phyloP scores from a whole-genome alignment of 257 asterid genomes.

The Nicotiana knightiana region DNA sequence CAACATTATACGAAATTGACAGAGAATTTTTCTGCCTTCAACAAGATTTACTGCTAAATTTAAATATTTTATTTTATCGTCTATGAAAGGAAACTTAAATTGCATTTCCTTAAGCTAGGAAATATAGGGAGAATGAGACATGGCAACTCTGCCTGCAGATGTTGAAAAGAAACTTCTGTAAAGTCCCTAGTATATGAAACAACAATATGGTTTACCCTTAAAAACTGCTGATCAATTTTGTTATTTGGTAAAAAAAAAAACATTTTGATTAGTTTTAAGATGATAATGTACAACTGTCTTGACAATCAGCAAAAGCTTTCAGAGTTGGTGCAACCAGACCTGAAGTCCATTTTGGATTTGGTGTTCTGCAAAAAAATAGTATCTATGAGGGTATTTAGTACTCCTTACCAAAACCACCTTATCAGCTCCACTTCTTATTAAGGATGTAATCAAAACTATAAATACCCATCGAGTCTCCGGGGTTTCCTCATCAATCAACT shows the following conservation, averaged over 20 bases:
- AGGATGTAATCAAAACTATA: conserved; percentile 20
- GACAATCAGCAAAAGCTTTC: not conserved
- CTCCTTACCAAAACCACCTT: conserved; percentile 37
- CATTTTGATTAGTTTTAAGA: not conserved
- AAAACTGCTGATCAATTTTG: not conserved
- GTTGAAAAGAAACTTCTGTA: not conserved
- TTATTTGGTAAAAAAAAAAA: not conserved
- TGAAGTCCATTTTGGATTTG: not conserved
- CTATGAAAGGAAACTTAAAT: not conserved
- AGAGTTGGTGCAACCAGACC: not conserved
- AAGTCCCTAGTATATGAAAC: not conserved
- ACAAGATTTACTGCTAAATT: not conserved
- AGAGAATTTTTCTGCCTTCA: not conserved
- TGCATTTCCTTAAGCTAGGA: not conserved
- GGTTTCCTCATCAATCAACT: conserved; percentile 27
- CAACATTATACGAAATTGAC: not conserved
- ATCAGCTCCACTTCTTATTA: conserved; percentile 42
- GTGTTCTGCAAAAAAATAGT: not conserved
- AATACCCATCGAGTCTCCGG: conserved; percentile 12
- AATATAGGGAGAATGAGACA: not conserved
- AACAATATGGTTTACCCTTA: not conserved
- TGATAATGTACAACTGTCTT: not conserved
- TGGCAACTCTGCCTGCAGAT: not conserved
- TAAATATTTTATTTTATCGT: not conserved
- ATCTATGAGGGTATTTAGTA: not conserved